Evolutionary conservation across 306 rosid genomes (phyloP).

Genomic region (Castanea mollissima): DNA sequence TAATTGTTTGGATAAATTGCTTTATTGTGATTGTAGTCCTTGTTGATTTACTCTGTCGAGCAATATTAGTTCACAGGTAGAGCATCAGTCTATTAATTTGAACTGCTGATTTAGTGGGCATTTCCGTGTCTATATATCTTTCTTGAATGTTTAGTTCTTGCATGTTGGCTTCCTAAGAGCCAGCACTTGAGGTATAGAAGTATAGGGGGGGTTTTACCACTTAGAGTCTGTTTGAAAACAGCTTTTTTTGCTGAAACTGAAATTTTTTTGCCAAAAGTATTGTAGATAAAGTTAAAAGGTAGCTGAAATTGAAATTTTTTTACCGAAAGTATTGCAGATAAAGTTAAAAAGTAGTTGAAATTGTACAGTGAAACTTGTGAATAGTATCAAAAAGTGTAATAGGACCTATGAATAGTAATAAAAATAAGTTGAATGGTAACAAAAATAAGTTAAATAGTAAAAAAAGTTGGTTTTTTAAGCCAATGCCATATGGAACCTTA

Average conservation of each 20-base stretch:
- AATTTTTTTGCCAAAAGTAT: no score
- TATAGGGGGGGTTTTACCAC: neutral
- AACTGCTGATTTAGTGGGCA: conserved; percentile 1
- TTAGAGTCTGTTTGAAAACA: no score
- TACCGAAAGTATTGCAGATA: no score
- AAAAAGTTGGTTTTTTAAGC: no score
- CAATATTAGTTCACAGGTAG: neutral
- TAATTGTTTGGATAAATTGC: neutral
- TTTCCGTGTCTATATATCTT: conserved; percentile 7
- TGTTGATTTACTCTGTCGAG: neutral
- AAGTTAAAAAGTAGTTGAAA: no score
- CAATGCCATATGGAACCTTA: no score
- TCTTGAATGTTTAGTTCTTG: neutral
- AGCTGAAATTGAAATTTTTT: no score
- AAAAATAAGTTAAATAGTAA: no score
- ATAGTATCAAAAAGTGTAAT: no score
- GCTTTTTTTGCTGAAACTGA: no score
- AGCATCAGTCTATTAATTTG: neutral
- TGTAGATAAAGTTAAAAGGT: no score
- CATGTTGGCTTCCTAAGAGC: neutral
- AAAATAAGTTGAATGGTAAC: no score
- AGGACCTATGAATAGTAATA: rapidly evolving
- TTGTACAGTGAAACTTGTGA: rapidly evolving
- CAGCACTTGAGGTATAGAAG: neutral
- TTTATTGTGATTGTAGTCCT: neutral